Conservation (phyloP, 116 monocot species). For the Posidonia oceanica region DNA sequence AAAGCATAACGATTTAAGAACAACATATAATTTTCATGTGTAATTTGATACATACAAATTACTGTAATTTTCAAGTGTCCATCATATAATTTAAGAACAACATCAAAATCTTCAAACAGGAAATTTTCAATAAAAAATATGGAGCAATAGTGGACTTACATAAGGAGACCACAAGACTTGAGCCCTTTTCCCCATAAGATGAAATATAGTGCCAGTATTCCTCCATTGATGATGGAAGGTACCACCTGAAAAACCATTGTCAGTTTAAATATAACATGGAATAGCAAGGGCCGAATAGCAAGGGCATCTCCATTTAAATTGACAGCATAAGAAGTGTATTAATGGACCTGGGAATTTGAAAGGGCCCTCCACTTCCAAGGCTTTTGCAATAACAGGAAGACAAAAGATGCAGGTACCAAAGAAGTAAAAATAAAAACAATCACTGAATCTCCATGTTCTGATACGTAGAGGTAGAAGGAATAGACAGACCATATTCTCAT, state of each 20-base stretch:
- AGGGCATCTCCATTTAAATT: no score
- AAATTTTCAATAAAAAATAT: neutral
- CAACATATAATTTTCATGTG: no score
- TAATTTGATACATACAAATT: no score
- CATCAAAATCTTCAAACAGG: neutral
- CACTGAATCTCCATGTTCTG: slow-evolving; percentile 46
- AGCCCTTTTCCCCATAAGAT: slow-evolving; percentile 93
- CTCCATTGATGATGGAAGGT: slow-evolving; percentile 93
- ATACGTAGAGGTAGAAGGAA: slow-evolving; percentile 70
- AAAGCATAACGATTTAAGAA: no score
- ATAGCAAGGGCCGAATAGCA: neutral
- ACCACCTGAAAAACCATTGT: slow-evolving; percentile 49
- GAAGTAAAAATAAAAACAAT: slow-evolving; percentile 78
- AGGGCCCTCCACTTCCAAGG: slow-evolving; percentile 95
- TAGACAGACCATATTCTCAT: slow-evolving; percentile 99
- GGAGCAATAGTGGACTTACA: slow-evolving; percentile 33
- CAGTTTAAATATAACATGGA: slow-evolving; percentile 12
- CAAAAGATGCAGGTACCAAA: slow-evolving; percentile 72
- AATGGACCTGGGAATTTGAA: slow-evolving; percentile 80
- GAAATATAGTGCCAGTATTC: slow-evolving; percentile 80
- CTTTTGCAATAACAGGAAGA: slow-evolving; percentile 76
- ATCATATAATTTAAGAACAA: neutral
- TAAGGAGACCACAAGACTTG: slow-evolving; percentile 72
- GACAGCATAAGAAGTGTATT: slow-evolving; percentile 1
- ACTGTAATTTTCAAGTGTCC: neutral